Evolutionary conservation across 2,329 filamentous ascomycete genomes (phyloP).

Genomic region (Dendryphion nanum): DNA sequence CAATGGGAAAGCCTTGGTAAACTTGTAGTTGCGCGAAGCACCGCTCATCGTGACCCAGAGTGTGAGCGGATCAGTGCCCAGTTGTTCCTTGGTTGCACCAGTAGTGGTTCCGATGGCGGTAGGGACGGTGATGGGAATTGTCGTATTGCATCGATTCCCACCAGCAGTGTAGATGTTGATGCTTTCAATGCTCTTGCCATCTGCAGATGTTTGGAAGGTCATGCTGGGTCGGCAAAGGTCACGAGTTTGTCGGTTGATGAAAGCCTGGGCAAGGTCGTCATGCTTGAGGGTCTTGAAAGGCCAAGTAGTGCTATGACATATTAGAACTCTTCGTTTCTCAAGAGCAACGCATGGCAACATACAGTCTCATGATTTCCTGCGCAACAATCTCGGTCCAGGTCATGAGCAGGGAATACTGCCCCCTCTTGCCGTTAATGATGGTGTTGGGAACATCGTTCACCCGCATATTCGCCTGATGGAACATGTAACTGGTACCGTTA

Average conservation of each 20-base stretch:
- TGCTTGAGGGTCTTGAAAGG: conserved; percentile 57
- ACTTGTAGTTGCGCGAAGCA: conserved; percentile 32
- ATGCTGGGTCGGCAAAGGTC: conserved; percentile 54
- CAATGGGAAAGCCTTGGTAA: conserved; percentile 25
- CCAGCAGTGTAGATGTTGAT: conserved; percentile 49
- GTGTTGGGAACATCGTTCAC: conserved; percentile 48
- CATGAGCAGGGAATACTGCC: conserved; percentile 54
- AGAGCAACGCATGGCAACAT: conserved; percentile 7
- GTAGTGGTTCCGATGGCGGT: conserved; percentile 43
- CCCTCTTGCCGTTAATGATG: conserved; percentile 49
- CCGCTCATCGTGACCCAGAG: conserved; percentile 42
- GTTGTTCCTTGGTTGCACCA: conserved; percentile 50
- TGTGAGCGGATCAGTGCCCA: conserved; percentile 48
- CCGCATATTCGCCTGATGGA: conserved; percentile 62
- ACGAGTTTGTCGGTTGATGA: conserved; percentile 54
- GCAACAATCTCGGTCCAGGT: conserved; percentile 57
- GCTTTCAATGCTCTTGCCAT: conserved; percentile 48
- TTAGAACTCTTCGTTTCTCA: conserved; percentile 1
- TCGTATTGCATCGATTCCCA: conserved; percentile 51
- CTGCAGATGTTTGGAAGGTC: conserved; percentile 44
- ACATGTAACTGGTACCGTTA: conserved; percentile 50
- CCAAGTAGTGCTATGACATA: conserved; percentile 41
- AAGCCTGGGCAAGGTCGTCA: conserved; percentile 52
- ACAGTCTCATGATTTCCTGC: conserved; percentile 54
- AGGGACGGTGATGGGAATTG: conserved; percentile 57